phyloP scores from a whole-genome alignment of 805 yeast species.

The Lipomyces chichibuensis region DNA sequence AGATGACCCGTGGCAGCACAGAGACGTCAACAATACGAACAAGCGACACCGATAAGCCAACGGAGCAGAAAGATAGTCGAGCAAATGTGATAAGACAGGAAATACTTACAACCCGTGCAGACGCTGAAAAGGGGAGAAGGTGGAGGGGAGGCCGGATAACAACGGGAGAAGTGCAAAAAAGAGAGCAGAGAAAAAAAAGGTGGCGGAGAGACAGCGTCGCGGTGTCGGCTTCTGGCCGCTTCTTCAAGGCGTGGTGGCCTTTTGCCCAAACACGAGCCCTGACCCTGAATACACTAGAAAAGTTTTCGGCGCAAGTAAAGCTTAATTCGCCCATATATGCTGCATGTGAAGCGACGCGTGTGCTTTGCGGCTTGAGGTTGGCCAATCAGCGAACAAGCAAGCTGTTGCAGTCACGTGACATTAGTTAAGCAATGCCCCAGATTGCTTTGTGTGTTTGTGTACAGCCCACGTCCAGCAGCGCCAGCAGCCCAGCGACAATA shows the following conservation, averaged over 20 bases:
- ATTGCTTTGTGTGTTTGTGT: too few relatives aligned
- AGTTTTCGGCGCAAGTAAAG: constrained; percentile 3
- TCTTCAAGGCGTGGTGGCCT: neutral
- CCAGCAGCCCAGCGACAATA: too few relatives aligned
- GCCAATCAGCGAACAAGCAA: neutral
- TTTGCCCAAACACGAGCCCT: neutral
- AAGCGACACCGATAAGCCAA: neutral
- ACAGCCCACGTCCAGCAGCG: too few relatives aligned
- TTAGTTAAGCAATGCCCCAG: neutral
- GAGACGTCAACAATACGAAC: neutral
- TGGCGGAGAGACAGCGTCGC: neutral
- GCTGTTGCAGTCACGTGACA: neutral
- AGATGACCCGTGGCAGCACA: neutral
- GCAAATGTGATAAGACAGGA: neutral
- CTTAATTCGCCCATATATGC: neutral
- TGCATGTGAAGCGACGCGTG: neutral
- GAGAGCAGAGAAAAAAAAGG: neutral
- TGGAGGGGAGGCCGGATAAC: constrained; percentile 4
- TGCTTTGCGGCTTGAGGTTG: neutral
- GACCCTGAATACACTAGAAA: neutral
- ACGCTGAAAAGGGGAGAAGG: neutral
- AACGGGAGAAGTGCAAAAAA: constrained; percentile 4
- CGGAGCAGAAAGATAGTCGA: neutral
- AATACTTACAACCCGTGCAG: neutral
- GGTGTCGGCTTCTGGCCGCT: constrained; percentile 2